Evolutionary conservation across 148 eudicot genomes (phyloP).

Genomic region (Silene conica): DNA sequence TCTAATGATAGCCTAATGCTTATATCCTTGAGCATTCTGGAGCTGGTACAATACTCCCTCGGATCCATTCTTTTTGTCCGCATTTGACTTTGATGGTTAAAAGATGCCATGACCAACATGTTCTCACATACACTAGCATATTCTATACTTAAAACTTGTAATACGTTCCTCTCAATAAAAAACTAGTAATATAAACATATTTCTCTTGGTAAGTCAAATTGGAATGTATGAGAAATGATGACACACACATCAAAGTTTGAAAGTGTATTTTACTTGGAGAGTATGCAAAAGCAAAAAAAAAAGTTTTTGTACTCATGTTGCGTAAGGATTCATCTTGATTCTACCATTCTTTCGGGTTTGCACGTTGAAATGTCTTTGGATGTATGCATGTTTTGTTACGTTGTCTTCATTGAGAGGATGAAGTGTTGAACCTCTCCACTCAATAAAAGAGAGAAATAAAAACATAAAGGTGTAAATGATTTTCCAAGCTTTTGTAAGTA

Average conservation of each 20-base stretch:
- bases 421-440: background rate
- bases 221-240: no score
- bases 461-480: constrained; percentile 12
- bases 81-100: no score
- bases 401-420: constrained; percentile 9
- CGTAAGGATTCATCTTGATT: background rate
- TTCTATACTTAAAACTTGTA: no score
- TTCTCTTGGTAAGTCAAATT: no score
- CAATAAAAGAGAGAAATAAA: background rate
- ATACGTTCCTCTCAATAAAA: no score
- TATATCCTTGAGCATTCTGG: background rate
- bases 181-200: no score
- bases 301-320: background rate
- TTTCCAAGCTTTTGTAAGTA: constrained; percentile 15
- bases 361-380: background rate
- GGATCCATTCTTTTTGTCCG: background rate
- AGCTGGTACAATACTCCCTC: background rate
- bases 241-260: constrained; percentile 3
- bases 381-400: constrained; percentile 1
- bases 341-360: background rate
- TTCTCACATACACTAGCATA: background rate
- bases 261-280: background rate
- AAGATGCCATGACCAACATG: background rate
- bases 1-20: background rate
- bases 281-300: no score